Percentiles rank a stretch among this genome's conserved stretches.
These are phyloP conservation scores for Jacaranda mimosifolia DNA, from an alignment of 257 asterid genomes.

Conservation along the genomic window DNA sequence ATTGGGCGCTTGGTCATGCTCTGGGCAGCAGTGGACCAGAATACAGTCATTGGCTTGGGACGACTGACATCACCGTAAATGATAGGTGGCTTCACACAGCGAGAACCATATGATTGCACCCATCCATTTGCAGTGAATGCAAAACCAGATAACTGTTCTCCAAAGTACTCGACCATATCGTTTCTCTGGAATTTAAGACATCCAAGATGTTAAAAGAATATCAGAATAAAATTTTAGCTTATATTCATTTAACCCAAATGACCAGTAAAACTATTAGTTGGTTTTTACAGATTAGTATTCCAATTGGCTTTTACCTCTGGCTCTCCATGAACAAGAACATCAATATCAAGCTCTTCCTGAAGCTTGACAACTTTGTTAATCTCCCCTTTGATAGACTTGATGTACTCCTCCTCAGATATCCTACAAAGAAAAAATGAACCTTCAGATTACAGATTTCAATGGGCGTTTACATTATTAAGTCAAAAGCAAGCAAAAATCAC, in stretches of 20 bases:
- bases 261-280: background rate
- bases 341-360: slow-evolving; percentile 98
- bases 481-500: slow-evolving; percentile 33
- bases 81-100: slow-evolving; percentile 99
- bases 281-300: background rate
- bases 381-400: slow-evolving; percentile 83
- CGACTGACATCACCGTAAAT: slow-evolving; percentile 99
- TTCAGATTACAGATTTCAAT: slow-evolving; percentile 28
- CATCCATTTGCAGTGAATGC: slow-evolving; percentile 97
- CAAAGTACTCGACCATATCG: slow-evolving; percentile 99
- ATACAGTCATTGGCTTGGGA: slow-evolving; percentile 96
- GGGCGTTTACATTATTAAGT: background rate
- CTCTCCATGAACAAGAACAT: slow-evolving; percentile 98
- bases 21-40: slow-evolving; percentile 98
- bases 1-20: slow-evolving; percentile 99
- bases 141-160: slow-evolving; percentile 97
- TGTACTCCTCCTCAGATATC: slow-evolving; percentile 90
- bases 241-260: background rate
- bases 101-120: slow-evolving; percentile 99
- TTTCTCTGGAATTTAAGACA: slow-evolving; percentile 71
- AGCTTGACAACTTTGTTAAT: slow-evolving; percentile 93
- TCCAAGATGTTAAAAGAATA: background rate
- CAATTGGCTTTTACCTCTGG: slow-evolving; percentile 77
- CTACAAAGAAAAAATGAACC: slow-evolving; percentile 44
- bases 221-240: background rate